phyloP scores from a whole-genome alignment of 225 moss, liverwort and hornwort genomes.

The Ulota crispa region DNA sequence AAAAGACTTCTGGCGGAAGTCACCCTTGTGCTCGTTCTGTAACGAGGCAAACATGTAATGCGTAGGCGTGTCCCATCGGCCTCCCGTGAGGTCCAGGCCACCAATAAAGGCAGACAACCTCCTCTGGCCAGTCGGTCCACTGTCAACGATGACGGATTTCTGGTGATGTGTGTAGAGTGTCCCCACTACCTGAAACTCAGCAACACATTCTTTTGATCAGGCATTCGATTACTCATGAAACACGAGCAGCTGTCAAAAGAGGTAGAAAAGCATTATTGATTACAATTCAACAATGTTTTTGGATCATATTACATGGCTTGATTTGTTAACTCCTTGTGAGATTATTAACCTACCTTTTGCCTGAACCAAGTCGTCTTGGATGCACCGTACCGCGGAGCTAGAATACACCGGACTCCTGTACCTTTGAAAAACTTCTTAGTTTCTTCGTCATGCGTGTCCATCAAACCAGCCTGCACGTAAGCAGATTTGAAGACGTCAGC shows the following conservation, averaged over 20 bases:
- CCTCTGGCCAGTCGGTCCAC: slow-evolving; percentile 45
- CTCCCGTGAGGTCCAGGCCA: slow-evolving; percentile 54
- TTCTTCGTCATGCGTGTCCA: slow-evolving; percentile 62
- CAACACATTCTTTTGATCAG: neutral
- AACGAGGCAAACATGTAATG: slow-evolving; percentile 53
- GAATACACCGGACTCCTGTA: slow-evolving; percentile 45
- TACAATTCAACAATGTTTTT: too few species aligned
- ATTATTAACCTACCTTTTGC: slow-evolving; percentile 39
- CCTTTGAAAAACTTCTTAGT: slow-evolving; percentile 59
- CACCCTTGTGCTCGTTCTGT: slow-evolving; percentile 51
- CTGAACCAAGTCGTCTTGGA: slow-evolving; percentile 60
- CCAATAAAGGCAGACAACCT: slow-evolving; percentile 48
- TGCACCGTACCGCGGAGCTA: slow-evolving; percentile 59
- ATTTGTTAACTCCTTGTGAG: neutral
- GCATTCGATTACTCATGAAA: neutral
- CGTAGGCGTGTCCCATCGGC: slow-evolving; percentile 64
- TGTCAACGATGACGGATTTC: slow-evolving; percentile 50
- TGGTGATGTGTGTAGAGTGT: slow-evolving; percentile 65
- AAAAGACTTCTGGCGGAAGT: slow-evolving; percentile 63
- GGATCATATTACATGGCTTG: neutral
- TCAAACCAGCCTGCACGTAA: slow-evolving; percentile 48
- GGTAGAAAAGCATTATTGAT: neutral
- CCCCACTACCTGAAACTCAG: slow-evolving; percentile 55
- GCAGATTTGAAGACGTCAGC: neutral
- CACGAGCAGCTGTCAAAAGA: neutral